Evolutionary conservation across 2,329 filamentous ascomycete genomes (phyloP), one percentile per base, ranked within the genome.

Genomic region (Tolypocladium tundrense): DNA sequence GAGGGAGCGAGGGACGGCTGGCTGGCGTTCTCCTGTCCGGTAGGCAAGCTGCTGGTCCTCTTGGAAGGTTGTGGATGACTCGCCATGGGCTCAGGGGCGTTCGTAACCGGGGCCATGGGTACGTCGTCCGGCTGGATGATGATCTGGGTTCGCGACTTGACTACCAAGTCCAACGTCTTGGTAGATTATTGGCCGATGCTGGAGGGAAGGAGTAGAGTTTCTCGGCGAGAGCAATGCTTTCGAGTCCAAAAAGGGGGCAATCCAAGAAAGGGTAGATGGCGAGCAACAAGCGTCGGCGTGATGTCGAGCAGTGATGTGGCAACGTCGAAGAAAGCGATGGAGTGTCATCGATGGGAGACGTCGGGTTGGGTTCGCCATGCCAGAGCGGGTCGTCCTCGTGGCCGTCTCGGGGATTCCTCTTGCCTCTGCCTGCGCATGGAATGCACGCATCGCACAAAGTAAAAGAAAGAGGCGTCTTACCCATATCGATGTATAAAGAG

Each of bases 261-360:
- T 69, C 76, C 72, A 77, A 78, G 69, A 78, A 77, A 74, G 65
- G 64, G 72, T 77, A 79, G 68, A 79, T 77, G 69, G 65, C 65
- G 65, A 60, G 57, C 63, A 75, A 73, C 70, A 71, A 69, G 73
- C 69, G 68, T 65, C 64, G 65, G 66, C 62, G 65, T 60, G 62
- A 60, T 71, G 70, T 72, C 61, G 68, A 63, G 62, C 59, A 55
- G 61, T 65, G 65, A 60, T 65, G 64, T 55, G 60, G 62, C 58
- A 65, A 58, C 57, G 60, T 60, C 43, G 24, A 58, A 63, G 61
- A 65, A 60, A 56, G 59, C 55, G 59, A 58, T 53, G 39, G 45
- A 24, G 27, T 45, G 58, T 57, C 56, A 58, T 56, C 52, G 57
- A 54, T 13, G 55, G 56, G 41, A 33, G 45, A 31, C 2, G 27